Evolutionary conservation across 2,329 filamentous ascomycete genomes (phyloP).

Genomic region (Dryadomyces sulphureus): DNA sequence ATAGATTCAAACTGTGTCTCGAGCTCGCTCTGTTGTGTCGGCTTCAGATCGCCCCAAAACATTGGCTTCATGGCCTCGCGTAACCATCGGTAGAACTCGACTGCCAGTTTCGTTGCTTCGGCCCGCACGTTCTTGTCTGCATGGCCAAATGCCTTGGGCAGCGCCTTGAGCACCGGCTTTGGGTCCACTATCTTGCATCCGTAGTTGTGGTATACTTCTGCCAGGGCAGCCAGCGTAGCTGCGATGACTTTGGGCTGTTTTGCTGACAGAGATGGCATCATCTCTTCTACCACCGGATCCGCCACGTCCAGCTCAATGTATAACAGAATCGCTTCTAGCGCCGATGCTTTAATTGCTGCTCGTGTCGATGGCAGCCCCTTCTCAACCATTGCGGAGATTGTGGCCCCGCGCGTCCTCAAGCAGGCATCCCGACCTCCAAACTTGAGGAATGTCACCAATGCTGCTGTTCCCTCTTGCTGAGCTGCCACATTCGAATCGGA

Average conservation of each 20-base stretch:
- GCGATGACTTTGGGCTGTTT: slow-evolving; percentile 83
- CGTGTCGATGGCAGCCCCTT: slow-evolving; percentile 82
- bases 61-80: slow-evolving; percentile 96
- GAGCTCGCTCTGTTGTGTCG: slow-evolving; percentile 85
- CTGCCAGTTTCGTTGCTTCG: slow-evolving; percentile 78
- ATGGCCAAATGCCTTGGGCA: slow-evolving; percentile 89
- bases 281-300: slow-evolving; percentile 76
- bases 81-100: slow-evolving; percentile 94
- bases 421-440: slow-evolving; percentile 72
- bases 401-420: slow-evolving; percentile 59
- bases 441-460: slow-evolving; percentile 84
- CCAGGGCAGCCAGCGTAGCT: slow-evolving; percentile 58
- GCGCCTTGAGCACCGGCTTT: slow-evolving; percentile 73
- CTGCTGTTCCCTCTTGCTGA: slow-evolving; percentile 79
- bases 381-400: slow-evolving; percentile 69
- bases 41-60: slow-evolving; percentile 92
- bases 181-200: slow-evolving; percentile 91
- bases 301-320: slow-evolving; percentile 83
- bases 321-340: slow-evolving; percentile 73
- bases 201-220: slow-evolving; percentile 79
- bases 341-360: slow-evolving; percentile 74
- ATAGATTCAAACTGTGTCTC: slow-evolving; percentile 90
- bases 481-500: slow-evolving; percentile 93
- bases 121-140: slow-evolving; percentile 97
- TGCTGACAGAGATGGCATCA: slow-evolving; percentile 67